Base-by-base conservation (phyloP, 75 land plant species). In the Chamaecyparis obtusa region DNA sequence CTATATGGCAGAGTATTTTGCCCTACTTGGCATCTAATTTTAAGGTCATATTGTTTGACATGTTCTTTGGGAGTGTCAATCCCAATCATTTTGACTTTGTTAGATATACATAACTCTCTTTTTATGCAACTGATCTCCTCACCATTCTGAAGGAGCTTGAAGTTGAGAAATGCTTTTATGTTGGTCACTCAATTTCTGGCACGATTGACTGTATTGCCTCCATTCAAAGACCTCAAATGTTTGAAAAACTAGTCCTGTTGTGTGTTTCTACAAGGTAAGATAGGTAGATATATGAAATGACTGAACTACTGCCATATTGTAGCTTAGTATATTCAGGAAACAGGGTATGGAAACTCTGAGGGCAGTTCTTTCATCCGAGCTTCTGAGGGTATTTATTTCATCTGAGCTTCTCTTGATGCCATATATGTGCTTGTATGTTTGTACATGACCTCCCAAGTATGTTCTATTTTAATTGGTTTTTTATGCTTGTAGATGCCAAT, bases 141-240 rank as follows among this genome's bases (percentile, higher is more conserved):
- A 33, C 87, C 15, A 86, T 96, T 44, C 14, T 92, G 41, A 92
- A 93, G 27, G 93, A 93, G 83, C 64, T 93, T 35, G 44, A 84
- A 30, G 14, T 95, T 55, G 67, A 67, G 17, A 56, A 79, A 8
- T 82, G 85, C 19, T 74, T 93, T 1, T 93, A 88, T 77, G 89
- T 96, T n/a, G 96, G 98, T 0, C 98, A 96, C 84, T 96, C 98
- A 84, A 90, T 95, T 89, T 90, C 98, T 30, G 94, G 92, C 71
- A 92, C 95, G 95, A 82, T 96, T 60, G 98, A 96, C 3, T 96
- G 96, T 86, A 83, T 96, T 72, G 96, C 98, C 56, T 94, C 96
- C 84, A 39, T 91, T 41, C 87, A 90, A 57, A 91, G 92, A 84
- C 96, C 96, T 35, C 89, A 91, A 1, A 88, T 95, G 82, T 96